A percentile compares a stretch with the other conserved stretches of the same genome.
Evolutionary conservation across 2,329 filamentous ascomycete species (phyloP).

Genomic region (Apiospora pterosperma): DNA sequence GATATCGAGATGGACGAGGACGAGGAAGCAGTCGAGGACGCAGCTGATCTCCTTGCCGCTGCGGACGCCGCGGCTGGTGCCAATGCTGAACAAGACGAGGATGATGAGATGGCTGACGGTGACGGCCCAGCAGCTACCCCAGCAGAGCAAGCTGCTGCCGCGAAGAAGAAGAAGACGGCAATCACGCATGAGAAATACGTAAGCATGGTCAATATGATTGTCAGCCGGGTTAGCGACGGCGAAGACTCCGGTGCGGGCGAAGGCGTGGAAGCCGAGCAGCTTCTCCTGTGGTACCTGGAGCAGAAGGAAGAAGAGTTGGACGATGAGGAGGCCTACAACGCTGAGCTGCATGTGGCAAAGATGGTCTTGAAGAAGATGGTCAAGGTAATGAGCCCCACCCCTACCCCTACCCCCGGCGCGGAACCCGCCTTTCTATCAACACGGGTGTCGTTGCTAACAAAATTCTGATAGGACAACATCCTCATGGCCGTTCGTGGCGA

Average conservation of each 20-base stretch:
- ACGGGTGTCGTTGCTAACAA: not conserved
- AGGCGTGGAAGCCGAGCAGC: constrained; percentile 77
- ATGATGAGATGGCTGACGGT: constrained; percentile 36
- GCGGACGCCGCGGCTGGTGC: constrained; percentile 48
- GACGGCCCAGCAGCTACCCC: constrained; percentile 25
- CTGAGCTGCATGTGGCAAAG: constrained; percentile 46
- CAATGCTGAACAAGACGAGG: constrained; percentile 45
- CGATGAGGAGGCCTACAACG: constrained; percentile 75
- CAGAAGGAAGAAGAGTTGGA: constrained; percentile 81
- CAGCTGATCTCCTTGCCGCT: constrained; percentile 42
- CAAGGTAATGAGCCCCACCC: constrained; percentile 61
- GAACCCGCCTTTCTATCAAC: constrained; percentile 16
- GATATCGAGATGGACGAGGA: constrained; percentile 91
- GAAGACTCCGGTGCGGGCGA: constrained; percentile 69
- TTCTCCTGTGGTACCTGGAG: constrained; percentile 89
- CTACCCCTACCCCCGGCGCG: not conserved
- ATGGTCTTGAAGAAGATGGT: constrained; percentile 94
- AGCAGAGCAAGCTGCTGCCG: constrained; percentile 18
- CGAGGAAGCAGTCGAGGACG: constrained; percentile 55
- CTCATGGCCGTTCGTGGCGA: constrained; percentile 74
- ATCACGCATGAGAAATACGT: constrained; percentile 97
- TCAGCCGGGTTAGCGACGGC: constrained; percentile 79
- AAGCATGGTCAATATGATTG: constrained; percentile 80
- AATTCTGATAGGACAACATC: constrained; percentile 71
- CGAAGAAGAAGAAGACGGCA: constrained; percentile 64